Base-by-base conservation (phyloP, 352 stramenopile genomes). In the Phytophthora idaei region DNA sequence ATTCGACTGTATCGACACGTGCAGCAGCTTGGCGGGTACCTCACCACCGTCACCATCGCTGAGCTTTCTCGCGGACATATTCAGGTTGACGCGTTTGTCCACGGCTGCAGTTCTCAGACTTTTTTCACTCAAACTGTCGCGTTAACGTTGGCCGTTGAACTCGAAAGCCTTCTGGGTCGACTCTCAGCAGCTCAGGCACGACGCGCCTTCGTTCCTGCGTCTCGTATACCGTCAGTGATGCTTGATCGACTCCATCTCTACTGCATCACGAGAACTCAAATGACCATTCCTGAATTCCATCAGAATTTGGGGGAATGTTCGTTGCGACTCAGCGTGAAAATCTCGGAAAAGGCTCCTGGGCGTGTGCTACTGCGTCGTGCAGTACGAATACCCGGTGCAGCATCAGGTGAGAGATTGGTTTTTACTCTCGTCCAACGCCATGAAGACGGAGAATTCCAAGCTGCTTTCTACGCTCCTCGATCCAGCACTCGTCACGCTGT, bases 171-270 rank as follows among this genome's bases (percentile, higher is more conserved):
- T 29, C 69, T 90, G 3, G 50, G 73, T 39, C 80, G 85, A 31
- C 29, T 93, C 48, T 89, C 72, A 37, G 69, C 81, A 37, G 52
- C 63, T 9, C 61, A 74, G 41, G 64, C 80, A 6, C 63, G 52
- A 1, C 46, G 58, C n/a, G 27, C 72, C 1, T 81, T 85, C 25
- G 55, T 91, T 15, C 41, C 62, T 14, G 70, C 76, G 1, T 28
- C 69, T 17, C 37, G 48, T 1, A 59, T 91, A 7, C 74, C 83
- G 4, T 41, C 31, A 1, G 57, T 92, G 10, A 60, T 93, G 11
- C 78, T 93, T 31, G 82, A 92, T 57, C 78, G 85, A 5, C 51
- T 93, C 11, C 81, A 83, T 58, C 49, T 93, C 4, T 92, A 79
- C 55, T 69, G 73, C 5, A 15, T 62, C 15, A 45, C 64, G 8